Percentiles rank a stretch among this genome's conserved stretches.
Conservation (phyloP, 768 basidiomycete species). For the Boletus pseudo-olivaceus region DNA sequence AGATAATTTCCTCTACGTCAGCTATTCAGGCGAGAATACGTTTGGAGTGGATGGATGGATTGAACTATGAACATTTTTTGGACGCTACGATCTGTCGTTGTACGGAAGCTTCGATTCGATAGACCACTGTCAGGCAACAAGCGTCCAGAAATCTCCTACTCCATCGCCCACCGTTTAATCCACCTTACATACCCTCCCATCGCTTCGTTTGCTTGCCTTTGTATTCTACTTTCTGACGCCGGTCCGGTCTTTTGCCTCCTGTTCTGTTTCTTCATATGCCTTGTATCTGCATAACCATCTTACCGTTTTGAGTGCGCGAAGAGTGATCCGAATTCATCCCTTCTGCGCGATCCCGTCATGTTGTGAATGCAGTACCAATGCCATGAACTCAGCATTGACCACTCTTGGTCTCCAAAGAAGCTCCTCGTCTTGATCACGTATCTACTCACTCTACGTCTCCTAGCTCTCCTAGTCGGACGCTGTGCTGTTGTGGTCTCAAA, state of each 20-base stretch:
- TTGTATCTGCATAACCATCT: conserved; percentile 19
- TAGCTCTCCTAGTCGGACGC: neutral
- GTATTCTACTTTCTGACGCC: conserved; percentile 26
- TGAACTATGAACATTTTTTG: conserved; percentile 28
- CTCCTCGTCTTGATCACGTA: neutral
- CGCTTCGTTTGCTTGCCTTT: conserved; percentile 22
- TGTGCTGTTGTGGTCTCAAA: neutral
- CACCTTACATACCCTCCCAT: conserved; percentile 27
- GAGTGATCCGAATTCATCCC: neutral
- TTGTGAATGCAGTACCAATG: neutral
- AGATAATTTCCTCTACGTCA: conserved; percentile 98
- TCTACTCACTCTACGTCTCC: neutral
- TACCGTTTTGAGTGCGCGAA: neutral
- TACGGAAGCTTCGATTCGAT: conserved; percentile 21
- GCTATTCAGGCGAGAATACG: conserved; percentile 98
- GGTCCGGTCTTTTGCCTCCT: conserved; percentile 3
- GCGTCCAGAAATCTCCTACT: conserved; percentile 15
- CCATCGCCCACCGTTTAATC: conserved; percentile 11
- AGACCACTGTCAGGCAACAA: conserved; percentile 29
- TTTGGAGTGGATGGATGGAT: conserved; percentile 55
- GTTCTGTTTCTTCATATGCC: conserved; percentile 3
- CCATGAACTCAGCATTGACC: neutral
- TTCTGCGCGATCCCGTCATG: neutral
- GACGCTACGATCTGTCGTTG: conserved; percentile 21
- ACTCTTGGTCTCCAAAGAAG: too few relatives aligned